These are phyloP conservation scores for Dipodascus albidus DNA, from an alignment of 805 yeast species.

Conservation along the genomic window DNA sequence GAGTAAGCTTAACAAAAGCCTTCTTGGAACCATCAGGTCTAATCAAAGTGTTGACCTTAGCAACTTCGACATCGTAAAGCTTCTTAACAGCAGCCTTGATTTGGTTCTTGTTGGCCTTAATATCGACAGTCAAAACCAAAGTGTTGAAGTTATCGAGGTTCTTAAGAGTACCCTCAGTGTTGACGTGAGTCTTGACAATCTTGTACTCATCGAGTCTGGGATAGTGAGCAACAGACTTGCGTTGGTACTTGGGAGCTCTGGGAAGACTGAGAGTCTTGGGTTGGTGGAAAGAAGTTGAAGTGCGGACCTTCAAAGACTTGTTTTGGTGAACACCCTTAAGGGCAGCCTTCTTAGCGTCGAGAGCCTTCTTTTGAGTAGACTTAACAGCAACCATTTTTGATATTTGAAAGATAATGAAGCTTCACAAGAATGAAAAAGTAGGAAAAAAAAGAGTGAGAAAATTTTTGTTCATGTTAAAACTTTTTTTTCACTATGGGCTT, in stretches of 20 bases:
- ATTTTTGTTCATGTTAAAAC: not conserved
- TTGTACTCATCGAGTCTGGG: constrained; percentile 94
- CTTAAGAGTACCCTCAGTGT: constrained; percentile 98
- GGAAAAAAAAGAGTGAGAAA: not conserved
- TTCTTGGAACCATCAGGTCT: constrained; percentile 99
- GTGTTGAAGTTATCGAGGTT: constrained; percentile 99
- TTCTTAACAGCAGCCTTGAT: constrained; percentile 97
- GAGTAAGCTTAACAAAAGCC: constrained; percentile 98
- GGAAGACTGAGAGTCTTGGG: constrained; percentile 95
- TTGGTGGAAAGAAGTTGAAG: constrained; percentile 87
- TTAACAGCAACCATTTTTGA: constrained; percentile 1
- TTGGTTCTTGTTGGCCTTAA: constrained; percentile 97
- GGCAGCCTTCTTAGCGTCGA: constrained; percentile 97
- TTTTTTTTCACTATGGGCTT: not conserved
- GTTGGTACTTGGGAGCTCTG: constrained; percentile 89
- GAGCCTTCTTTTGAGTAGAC: constrained; percentile 54
- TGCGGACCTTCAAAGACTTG: constrained; percentile 88
- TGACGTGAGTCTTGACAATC: constrained; percentile 87
- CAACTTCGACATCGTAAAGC: constrained; percentile 92
- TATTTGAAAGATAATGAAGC: not conserved
- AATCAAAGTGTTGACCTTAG: constrained; percentile 89
- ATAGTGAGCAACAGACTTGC: constrained; percentile 95
- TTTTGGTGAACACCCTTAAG: constrained; percentile 91
- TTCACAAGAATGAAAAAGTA: not conserved
- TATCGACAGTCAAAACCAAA: constrained; percentile 94